phyloP scores from a whole-genome alignment of 768 basidiomycete genomes.

The Gymnopilus dilepis region DNA sequence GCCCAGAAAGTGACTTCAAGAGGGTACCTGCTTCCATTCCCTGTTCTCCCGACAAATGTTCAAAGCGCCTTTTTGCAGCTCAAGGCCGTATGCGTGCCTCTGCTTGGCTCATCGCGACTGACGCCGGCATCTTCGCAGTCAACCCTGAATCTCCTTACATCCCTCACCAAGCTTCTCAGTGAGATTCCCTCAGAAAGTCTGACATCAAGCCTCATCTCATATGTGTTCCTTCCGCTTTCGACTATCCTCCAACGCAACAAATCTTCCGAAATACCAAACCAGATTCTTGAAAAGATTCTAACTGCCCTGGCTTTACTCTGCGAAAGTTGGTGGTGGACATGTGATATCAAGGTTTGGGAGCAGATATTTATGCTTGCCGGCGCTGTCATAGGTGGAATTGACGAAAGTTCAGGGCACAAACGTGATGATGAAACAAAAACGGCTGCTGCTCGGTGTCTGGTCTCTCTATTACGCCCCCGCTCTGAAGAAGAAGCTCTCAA shows the following conservation, averaged over 20 bases:
- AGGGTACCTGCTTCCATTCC: slow-evolving; percentile 20
- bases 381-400: slow-evolving; percentile 67
- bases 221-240: slow-evolving; percentile 88
- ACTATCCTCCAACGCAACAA: slow-evolving; percentile 81
- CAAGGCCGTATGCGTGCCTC: slow-evolving; percentile 81
- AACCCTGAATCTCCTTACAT: slow-evolving; percentile 56
- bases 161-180: slow-evolving; percentile 55
- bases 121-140: slow-evolving; percentile 55
- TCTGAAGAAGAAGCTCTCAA: slow-evolving; percentile 41
- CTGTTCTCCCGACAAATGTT: background rate
- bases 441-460: slow-evolving; percentile 72
- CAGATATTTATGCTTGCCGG: slow-evolving; percentile 83
- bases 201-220: slow-evolving; percentile 70
- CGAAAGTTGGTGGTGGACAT: slow-evolving; percentile 85
- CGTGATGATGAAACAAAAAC: slow-evolving; percentile 84
- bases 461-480: slow-evolving; percentile 63
- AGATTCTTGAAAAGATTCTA: slow-evolving; percentile 78
- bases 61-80: slow-evolving; percentile 37
- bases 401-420: slow-evolving; percentile 61
- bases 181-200: slow-evolving; percentile 48
- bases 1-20: slow-evolving; percentile 27
- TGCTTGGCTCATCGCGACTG: slow-evolving; percentile 74
- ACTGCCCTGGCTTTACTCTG: slow-evolving; percentile 60
- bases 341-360: slow-evolving; percentile 77
- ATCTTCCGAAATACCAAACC: slow-evolving; percentile 73